phyloP scores from a whole-genome alignment of 768 basidiomycete species.

The Tephrocybe sp. region DNA sequence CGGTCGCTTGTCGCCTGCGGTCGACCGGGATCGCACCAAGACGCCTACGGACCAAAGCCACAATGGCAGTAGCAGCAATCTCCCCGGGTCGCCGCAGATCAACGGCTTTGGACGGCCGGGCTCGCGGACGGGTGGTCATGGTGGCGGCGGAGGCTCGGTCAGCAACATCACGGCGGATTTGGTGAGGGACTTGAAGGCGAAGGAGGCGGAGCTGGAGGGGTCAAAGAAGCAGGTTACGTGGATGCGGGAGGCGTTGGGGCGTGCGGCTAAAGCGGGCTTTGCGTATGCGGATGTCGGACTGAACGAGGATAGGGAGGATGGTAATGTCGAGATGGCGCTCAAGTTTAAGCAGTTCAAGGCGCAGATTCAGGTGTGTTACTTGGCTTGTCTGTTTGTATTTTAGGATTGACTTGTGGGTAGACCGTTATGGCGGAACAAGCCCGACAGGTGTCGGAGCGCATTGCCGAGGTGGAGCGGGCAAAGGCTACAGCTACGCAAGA shows the following conservation, averaged over 20 bases:
- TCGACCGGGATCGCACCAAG: conserved; percentile 44
- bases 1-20: conserved; percentile 37
- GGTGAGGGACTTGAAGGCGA: conserved; percentile 74
- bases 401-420: conserved; percentile 32
- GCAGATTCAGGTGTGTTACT: conserved; percentile 71
- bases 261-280: conserved; percentile 79
- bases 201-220: conserved; percentile 77
- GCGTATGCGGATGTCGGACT: conserved; percentile 48
- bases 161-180: conserved; percentile 74
- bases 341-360: conserved; percentile 88
- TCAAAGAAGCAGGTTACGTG: conserved; percentile 77
- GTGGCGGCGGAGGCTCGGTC: conserved; percentile 47
- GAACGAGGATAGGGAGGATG: conserved; percentile 34
- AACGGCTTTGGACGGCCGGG: conserved; percentile 50
- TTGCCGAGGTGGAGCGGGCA: conserved; percentile 77
- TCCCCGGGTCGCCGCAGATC: conserved; percentile 38
- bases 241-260: conserved; percentile 77
- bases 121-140: conserved; percentile 35
- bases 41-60: conserved; percentile 50
- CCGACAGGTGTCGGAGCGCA: conserved; percentile 67
- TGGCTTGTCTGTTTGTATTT: background rate
- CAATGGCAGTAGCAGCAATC: conserved; percentile 24
- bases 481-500: conserved; percentile 84
- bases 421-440: conserved; percentile 75
- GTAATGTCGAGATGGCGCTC: conserved; percentile 68